These are phyloP conservation scores for Amaranthus hypochondriacus DNA, from an alignment of 148 eudicot species.

Conservation along the genomic window DNA sequence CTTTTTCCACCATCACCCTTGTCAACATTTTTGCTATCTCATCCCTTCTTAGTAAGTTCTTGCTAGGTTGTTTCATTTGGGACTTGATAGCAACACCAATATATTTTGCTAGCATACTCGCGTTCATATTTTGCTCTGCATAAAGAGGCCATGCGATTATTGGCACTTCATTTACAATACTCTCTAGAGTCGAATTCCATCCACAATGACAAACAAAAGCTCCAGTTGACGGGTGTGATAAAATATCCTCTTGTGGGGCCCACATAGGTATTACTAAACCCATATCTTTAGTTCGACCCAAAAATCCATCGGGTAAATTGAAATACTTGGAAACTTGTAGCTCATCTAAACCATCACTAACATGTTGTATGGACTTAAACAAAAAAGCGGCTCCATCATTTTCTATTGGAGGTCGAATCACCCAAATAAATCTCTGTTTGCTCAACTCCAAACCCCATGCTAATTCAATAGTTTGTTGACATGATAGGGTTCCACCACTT, in stretches of 20 bases:
- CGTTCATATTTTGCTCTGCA: slow-evolving; percentile 39
- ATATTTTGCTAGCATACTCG: slow-evolving; percentile 20
- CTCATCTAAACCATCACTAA: neutral
- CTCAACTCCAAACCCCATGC: slow-evolving; percentile 48
- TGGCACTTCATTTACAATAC: slow-evolving; percentile 36
- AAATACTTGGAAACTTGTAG: neutral
- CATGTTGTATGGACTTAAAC: neutral
- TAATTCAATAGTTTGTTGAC: slow-evolving; percentile 35
- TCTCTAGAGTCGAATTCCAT: slow-evolving; percentile 37
- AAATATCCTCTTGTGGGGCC: slow-evolving; percentile 35
- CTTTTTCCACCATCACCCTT: slow-evolving; percentile 22
- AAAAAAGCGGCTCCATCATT: slow-evolving; percentile 12
- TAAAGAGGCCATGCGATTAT: slow-evolving; percentile 43
- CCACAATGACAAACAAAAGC: slow-evolving; percentile 44
- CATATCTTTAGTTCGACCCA: slow-evolving; percentile 22
- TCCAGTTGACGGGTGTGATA: slow-evolving; percentile 34
- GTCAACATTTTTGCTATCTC: slow-evolving; percentile 29
- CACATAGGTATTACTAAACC: slow-evolving; percentile 33
- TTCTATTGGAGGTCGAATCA: slow-evolving; percentile 36
- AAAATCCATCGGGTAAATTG: slow-evolving; percentile 31
- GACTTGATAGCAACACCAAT: slow-evolving; percentile 26
- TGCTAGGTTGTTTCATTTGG: slow-evolving; percentile 4
- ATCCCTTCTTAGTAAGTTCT: slow-evolving; percentile 23
- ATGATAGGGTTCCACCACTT: slow-evolving; percentile 39
- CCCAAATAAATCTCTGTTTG: slow-evolving; percentile 45